A percentile compares a stretch with the other conserved stretches of the same genome.
Conservation (phyloP, 2,329 filamentous ascomycete species). For the Neonectria ditissima region DNA sequence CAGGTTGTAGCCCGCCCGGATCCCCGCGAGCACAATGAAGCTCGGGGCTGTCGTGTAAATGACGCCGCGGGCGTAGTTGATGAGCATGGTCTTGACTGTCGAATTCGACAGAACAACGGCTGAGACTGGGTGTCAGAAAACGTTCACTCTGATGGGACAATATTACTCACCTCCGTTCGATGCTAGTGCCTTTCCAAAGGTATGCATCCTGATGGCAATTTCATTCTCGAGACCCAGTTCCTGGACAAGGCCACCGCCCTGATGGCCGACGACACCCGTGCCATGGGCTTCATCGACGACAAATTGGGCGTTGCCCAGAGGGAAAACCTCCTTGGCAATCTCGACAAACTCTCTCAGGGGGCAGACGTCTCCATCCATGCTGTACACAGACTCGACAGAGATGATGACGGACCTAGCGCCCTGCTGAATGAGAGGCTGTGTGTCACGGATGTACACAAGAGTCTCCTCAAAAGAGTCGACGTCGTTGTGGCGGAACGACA, state of each 20-base stretch:
- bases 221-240: slow-evolving; percentile 61
- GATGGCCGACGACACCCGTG: slow-evolving; percentile 61
- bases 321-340: slow-evolving; percentile 49
- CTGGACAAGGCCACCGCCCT: slow-evolving; percentile 62
- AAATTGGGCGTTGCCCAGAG: slow-evolving; percentile 57
- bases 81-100: slow-evolving; percentile 32
- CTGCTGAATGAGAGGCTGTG: slow-evolving; percentile 45
- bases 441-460: slow-evolving; percentile 46
- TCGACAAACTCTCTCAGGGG: slow-evolving; percentile 54
- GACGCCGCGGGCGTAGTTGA: slow-evolving; percentile 36
- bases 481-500: slow-evolving; percentile 61
- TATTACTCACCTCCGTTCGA: slow-evolving; percentile 47
- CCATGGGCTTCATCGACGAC: slow-evolving; percentile 69
- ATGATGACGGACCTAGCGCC: slow-evolving; percentile 53
- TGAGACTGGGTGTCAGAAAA: neutral
- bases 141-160: no score
- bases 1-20: slow-evolving; percentile 36
- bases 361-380: slow-evolving; percentile 60
- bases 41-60: slow-evolving; percentile 38
- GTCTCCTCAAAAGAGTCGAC: slow-evolving; percentile 50
- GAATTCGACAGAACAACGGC: slow-evolving; percentile 36
- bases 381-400: slow-evolving; percentile 58
- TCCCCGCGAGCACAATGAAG: slow-evolving; percentile 37
- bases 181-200: slow-evolving; percentile 65
- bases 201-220: slow-evolving; percentile 63